Evolutionary conservation across 495 filamentous ascomycete species (phyloP).

Genomic region (Xylaria intraflava): DNA sequence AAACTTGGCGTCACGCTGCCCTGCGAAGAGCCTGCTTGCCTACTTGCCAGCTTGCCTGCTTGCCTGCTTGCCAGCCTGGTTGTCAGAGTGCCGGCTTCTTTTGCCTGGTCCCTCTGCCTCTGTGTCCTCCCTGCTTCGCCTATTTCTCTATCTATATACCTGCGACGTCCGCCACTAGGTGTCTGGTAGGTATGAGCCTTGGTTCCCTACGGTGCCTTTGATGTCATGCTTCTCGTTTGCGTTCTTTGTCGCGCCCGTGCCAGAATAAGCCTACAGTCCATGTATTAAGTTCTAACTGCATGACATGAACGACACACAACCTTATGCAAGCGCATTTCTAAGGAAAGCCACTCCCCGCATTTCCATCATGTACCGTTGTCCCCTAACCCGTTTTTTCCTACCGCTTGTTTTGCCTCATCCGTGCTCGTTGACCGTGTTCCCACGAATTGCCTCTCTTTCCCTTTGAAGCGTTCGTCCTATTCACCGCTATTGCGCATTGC

Average conservation of each 20-base stretch:
- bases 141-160: neutral
- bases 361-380: constrained; percentile 15
- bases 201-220: neutral
- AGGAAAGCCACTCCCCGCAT: constrained; percentile 27
- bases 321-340: constrained; percentile 5
- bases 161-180: neutral
- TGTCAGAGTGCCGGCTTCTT: no score
- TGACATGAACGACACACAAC: neutral
- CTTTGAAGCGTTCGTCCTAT: neutral
- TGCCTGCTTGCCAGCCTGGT: no score
- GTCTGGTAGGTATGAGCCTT: neutral
- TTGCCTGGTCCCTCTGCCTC: neutral
- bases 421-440: constrained; percentile 2
- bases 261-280: no score
- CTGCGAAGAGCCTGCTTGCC: neutral
- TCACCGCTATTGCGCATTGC: neutral
- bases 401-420: constrained; percentile 19
- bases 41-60: neutral
- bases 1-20: constrained; percentile 6
- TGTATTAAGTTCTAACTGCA: neutral
- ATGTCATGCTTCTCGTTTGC: neutral
- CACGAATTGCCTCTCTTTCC: neutral
- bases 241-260: neutral
- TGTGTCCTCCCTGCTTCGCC: neutral
- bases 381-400: constrained; percentile 15